These are phyloP conservation scores for Rubia balearica DNA, from an alignment of 305 asterid genomes.

Conservation along the genomic window DNA sequence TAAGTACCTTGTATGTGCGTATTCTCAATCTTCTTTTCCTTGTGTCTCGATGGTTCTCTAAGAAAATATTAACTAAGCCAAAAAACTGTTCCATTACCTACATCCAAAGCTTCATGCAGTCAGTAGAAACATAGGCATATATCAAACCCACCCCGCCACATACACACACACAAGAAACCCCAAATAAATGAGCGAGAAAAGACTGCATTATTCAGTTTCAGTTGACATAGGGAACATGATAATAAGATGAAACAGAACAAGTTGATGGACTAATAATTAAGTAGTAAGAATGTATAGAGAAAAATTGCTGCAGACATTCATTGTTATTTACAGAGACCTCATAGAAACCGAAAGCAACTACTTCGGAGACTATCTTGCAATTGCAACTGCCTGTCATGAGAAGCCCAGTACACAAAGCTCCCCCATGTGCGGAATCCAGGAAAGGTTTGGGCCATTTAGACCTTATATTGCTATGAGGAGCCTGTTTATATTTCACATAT, in stretches of 20 bases:
- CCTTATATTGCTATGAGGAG: not conserved
- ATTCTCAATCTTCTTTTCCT: constrained; percentile 80
- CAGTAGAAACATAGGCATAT: not conserved
- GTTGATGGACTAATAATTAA: not conserved
- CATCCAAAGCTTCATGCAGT: not conserved
- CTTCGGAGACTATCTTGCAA: not conserved
- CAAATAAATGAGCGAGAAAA: not conserved
- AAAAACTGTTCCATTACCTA: constrained; percentile 99
- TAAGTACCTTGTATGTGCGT: constrained; percentile 86
- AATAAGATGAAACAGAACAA: not conserved
- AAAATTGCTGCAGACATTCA: not conserved
- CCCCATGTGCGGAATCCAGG: too few relatives aligned
- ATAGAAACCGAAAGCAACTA: not conserved
- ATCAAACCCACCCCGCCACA: not conserved
- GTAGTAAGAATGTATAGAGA: not conserved
- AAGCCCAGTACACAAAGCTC: not conserved
- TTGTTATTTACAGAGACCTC: not conserved
- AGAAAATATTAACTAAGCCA: constrained; percentile 86
- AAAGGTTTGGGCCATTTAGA: too few relatives aligned
- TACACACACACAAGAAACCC: not conserved
- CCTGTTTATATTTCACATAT: not conserved
- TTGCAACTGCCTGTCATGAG: not conserved
- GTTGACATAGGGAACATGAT: not conserved
- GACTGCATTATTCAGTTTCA: not conserved
- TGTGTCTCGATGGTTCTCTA: constrained; percentile 86